Base-by-base conservation (phyloP, 805 yeast species). In the Pichia manshurica region DNA sequence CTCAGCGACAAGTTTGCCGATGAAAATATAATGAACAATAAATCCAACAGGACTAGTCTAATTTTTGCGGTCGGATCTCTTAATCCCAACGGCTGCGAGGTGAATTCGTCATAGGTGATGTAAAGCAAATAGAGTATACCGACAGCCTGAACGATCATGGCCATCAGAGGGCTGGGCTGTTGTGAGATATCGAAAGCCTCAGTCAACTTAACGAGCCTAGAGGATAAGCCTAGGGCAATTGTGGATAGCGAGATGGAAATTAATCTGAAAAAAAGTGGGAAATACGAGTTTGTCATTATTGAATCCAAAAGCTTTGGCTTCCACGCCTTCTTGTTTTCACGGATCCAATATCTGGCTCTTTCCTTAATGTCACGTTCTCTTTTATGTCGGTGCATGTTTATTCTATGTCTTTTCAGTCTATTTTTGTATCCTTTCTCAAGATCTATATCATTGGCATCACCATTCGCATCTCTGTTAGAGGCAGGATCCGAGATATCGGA, bases 101-200 rank as follows among this genome's bases (percentile, higher is more conserved):
- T 77, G 65, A 87, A 91, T 65, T 93, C 99, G 64, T 93, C 98
- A 58, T 80, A 81, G 2, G 96, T 81, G 62, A 91, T 87, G 64
- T 87, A 89, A 3, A 82, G 66, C 47, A 89, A 74, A 61, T 93
- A 93, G 0, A 79, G 75, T 22, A 87, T 66, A 3, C 96, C 96
- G 52, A 81, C 71, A 25, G 87, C 70, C 59, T 89, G 91, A 4
- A 91, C 95, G 45, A 81, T 81, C 2, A 93, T 76, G 3, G 97
- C 93, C 95, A 93, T 88, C 39, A 90, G 81, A 0, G 98, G 87
- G 56, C 96, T 83, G 16, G 99, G 84, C 59, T 86, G 89, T 60
- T 86, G 95, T 7, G 75, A 70, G 7, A 87, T 65, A 12, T 67
- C 60, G 19, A 21, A 25, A 16, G 56, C 52, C 3, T 64, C 66